These are phyloP conservation scores for Craterostigma plantagineum DNA, from an alignment of 257 asterid genomes.

Conservation along the genomic window DNA sequence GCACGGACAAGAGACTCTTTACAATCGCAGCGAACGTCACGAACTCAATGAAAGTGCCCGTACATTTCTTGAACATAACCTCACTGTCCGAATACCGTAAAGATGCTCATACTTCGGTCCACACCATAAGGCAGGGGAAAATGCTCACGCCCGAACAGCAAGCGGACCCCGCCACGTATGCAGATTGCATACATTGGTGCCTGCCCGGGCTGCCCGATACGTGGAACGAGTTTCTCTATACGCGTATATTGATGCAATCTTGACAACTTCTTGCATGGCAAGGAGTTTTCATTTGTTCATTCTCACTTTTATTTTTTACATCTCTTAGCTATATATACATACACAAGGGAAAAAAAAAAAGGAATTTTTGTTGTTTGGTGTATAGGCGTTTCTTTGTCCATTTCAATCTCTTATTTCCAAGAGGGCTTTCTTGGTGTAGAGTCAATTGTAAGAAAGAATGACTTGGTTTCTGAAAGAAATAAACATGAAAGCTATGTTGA, in stretches of 20 bases:
- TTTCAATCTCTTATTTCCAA: neutral
- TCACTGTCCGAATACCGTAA: conserved; percentile 34
- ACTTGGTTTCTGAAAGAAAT: conserved; percentile 3
- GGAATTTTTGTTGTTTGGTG: neutral
- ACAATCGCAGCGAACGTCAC: conserved; percentile 2
- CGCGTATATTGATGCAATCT: conserved; percentile 1
- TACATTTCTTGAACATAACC: conserved; percentile 7
- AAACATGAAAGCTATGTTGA: conserved; percentile 8
- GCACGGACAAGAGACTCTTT: conserved; percentile 6
- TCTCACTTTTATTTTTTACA: no score
- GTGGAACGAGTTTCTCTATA: conserved; percentile 30
- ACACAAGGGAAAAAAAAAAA: no score
- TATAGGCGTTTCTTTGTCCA: neutral
- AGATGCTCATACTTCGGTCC: conserved; percentile 47
- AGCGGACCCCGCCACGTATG: conserved; percentile 28
- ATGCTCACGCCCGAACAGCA: conserved; percentile 27
- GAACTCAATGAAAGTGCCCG: neutral
- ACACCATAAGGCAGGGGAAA: conserved; percentile 33
- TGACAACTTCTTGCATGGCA: neutral
- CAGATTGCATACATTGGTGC: conserved; percentile 60
- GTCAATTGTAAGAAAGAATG: conserved; percentile 12
- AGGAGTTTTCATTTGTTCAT: no score
- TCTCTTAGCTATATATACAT: no score
- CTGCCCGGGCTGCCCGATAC: conserved; percentile 49
- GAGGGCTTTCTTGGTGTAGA: conserved; percentile 2